Conservation (phyloP, 108 stramenopile species). For the Seminavis robusta region DNA sequence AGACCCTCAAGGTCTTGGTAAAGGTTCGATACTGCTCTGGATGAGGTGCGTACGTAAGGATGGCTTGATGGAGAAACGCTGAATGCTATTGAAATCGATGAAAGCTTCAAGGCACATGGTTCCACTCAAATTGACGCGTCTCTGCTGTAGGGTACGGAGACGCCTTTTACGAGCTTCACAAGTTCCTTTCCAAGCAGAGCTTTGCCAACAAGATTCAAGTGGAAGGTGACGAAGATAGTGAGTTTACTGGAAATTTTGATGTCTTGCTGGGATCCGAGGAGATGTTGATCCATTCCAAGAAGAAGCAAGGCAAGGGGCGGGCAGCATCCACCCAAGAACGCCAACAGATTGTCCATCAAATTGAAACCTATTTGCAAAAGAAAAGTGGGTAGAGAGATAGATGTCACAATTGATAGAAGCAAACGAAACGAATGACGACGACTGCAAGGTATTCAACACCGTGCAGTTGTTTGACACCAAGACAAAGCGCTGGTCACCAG, state of each 20-base stretch:
- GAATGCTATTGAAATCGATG: too few species aligned
- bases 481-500: too few species aligned
- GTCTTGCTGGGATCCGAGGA: constrained; percentile 10
- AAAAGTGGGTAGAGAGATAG: too few species aligned
- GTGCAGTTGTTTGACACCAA: too few species aligned
- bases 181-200: constrained; percentile 11
- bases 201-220: constrained; percentile 20
- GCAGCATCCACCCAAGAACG: constrained; percentile 16
- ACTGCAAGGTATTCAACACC: too few species aligned
- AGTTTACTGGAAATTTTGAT: constrained; percentile 19
- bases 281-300: constrained; percentile 14
- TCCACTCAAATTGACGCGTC: background rate
- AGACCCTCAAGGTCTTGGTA: too few species aligned
- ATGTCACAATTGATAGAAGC: too few species aligned
- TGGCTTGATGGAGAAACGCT: too few species aligned
- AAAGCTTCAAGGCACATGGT: too few species aligned
- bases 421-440: too few species aligned
- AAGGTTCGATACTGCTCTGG: too few species aligned
- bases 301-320: constrained; percentile 8
- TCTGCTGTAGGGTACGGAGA: constrained; percentile 7
- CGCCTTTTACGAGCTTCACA: background rate
- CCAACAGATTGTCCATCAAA: constrained; percentile 11
- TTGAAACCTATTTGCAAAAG: constrained; percentile 17
- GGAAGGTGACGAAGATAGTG: constrained; percentile 4
- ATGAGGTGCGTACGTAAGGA: too few species aligned